Evolutionary conservation across 768 basidiomycete species (phyloP).

Genomic region (Amanita molliuscula): DNA sequence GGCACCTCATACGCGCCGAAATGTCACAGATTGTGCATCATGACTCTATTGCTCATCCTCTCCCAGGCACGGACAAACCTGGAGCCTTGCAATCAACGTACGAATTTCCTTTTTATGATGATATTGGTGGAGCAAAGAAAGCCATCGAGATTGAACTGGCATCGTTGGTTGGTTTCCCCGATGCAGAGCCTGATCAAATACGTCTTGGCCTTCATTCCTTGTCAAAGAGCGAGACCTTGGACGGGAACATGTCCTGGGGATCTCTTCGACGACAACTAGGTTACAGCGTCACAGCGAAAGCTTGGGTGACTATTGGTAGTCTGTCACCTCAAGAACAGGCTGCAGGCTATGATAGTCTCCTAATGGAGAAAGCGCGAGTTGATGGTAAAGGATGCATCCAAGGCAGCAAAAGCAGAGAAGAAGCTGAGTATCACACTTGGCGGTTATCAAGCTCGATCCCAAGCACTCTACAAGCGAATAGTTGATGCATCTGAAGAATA

Average conservation of each 20-base stretch:
- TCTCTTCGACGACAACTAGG: constrained; percentile 47
- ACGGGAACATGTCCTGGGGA: constrained; percentile 67
- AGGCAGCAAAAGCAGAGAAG: constrained; percentile 82
- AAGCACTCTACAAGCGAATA: constrained; percentile 52
- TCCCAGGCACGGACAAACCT: constrained; percentile 77
- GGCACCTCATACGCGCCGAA: constrained; percentile 65
- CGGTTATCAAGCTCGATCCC: constrained; percentile 79
- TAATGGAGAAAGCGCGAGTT: constrained; percentile 53
- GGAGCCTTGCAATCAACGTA: constrained; percentile 65
- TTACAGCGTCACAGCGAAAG: constrained; percentile 42
- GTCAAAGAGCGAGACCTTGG: constrained; percentile 47
- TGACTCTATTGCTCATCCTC: constrained; percentile 78
- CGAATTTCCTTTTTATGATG: constrained; percentile 66
- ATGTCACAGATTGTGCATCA: constrained; percentile 73
- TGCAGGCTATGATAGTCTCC: constrained; percentile 49
- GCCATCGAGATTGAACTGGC: constrained; percentile 79
- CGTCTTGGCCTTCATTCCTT: constrained; percentile 65
- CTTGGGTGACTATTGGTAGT: constrained; percentile 57
- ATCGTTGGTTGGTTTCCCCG: constrained; percentile 70
- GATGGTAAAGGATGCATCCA: constrained; percentile 75
- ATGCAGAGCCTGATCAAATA: constrained; percentile 70
- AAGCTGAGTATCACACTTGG: constrained; percentile 79
- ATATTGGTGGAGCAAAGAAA: constrained; percentile 55
- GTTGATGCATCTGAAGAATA: constrained; percentile 63
- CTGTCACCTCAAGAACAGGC: constrained; percentile 53